Base-by-base conservation (phyloP, 495 filamentous ascomycete genomes). In the Penicillium verhagenii region DNA sequence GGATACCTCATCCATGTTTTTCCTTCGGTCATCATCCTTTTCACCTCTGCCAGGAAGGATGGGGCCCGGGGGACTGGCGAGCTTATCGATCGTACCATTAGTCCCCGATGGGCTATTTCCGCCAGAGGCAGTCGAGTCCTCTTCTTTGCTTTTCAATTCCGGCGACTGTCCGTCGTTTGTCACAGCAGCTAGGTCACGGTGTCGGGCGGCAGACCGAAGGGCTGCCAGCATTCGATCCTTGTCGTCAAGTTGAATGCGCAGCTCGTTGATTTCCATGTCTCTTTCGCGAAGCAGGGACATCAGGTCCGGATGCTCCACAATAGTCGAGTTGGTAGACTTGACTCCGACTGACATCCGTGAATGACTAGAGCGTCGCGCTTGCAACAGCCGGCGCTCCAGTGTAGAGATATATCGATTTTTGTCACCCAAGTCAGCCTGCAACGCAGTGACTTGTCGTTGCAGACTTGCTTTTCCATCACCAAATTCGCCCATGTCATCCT, bases 331-430 rank as follows among this genome's bases (percentile, higher is more conserved):
- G 26, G 76, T 77, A 13, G 71, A 55, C 60, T 85, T 87, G 29
- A 80, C 75, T 2, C 86, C 85, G 26, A 86, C 80, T 26, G 90
- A 94, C 47, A 92, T 85, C 21, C 92, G 82, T 2, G 89, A 90
- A 49, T 95, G 91, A 69, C 92, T 96, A 9, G 91, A 90, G 20
- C 94, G 86, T 49, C 95, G 81, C 20, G 95, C 94, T 65, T 98
- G 94, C 14, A 97, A 78, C 0, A 98, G 76, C 8, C 94, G 85
- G 64, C 93, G 91, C 75, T 98, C 94, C 2, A 98, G 75, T 0
- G 93, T 97, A 23, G 87, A 81, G 57, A 97, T 96, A 67, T 98
- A 98, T 38, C 95, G 89, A 59, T 95, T 96, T 73, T 96, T 97
- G 72, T 97, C 95, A 10, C 79, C 80, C 8, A 98, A 82, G 70